Percentiles rank a stretch among this genome's conserved stretches.
Conservation (phyloP, 2,329 filamentous ascomycete species). For the Apiospora malaysiana region DNA sequence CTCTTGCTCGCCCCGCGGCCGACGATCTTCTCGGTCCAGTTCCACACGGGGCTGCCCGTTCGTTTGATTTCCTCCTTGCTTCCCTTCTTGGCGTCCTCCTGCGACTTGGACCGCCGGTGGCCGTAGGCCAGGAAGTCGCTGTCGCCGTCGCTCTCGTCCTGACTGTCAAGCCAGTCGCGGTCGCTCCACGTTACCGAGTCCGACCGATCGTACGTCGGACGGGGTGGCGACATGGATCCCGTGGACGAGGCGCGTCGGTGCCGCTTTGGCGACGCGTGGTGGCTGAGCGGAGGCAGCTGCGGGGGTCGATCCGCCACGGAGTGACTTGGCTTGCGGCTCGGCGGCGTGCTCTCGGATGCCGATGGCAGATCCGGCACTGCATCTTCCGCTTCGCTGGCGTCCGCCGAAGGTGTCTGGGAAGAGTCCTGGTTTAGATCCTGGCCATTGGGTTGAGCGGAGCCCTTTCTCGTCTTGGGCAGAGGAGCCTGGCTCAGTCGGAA, state of each 20-base stretch:
- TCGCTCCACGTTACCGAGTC: constrained; percentile 72
- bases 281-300: not conserved
- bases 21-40: constrained; percentile 52
- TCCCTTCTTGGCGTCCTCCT: constrained; percentile 26
- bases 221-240: constrained; percentile 33
- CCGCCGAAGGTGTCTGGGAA: constrained; percentile 20
- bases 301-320: constrained; percentile 4
- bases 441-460: constrained; percentile 28
- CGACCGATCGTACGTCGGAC: constrained; percentile 38
- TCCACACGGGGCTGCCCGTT: constrained; percentile 41
- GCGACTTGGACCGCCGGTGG: constrained; percentile 12
- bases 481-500: constrained; percentile 11
- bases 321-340: constrained; percentile 24
- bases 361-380: constrained; percentile 52
- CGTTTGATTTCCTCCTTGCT: constrained; percentile 27
- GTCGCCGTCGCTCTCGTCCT: constrained; percentile 50
- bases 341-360: constrained; percentile 30
- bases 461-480: constrained; percentile 4
- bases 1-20: constrained; percentile 42
- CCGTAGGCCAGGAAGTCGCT: constrained; percentile 29
- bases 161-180: constrained; percentile 64
- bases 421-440: constrained; percentile 29
- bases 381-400: constrained; percentile 49
- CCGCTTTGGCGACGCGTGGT: not conserved
- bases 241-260: constrained; percentile 6